Evolutionary conservation across 768 basidiomycete genomes (phyloP).

Genomic region (Neoboletus magnificus): DNA sequence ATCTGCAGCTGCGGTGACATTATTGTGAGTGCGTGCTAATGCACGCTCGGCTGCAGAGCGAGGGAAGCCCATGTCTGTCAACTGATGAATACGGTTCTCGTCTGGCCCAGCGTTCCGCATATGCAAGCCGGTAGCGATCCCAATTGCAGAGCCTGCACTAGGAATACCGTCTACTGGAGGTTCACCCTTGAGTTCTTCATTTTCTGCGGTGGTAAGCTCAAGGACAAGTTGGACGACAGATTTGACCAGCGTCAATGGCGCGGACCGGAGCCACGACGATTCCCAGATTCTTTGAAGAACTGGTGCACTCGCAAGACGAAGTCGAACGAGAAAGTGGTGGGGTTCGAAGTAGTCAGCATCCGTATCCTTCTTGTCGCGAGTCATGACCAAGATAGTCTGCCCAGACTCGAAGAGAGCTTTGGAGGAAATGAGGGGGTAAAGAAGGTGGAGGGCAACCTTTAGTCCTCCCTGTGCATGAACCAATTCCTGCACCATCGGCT

Average conservation of each 20-base stretch:
- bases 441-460: constrained; percentile 75
- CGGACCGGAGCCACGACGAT: constrained; percentile 73
- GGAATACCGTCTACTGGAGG: constrained; percentile 35
- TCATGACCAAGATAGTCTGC: constrained; percentile 70
- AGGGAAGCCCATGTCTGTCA: constrained; percentile 97
- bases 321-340: constrained; percentile 79
- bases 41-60: constrained; percentile 85
- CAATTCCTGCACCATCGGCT: constrained; percentile 58
- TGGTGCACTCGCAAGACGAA: constrained; percentile 70
- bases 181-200: constrained; percentile 63
- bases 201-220: constrained; percentile 77
- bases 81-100: constrained; percentile 73
- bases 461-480: constrained; percentile 76
- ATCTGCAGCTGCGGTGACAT: constrained; percentile 86
- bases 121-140: constrained; percentile 32
- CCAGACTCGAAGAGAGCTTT: constrained; percentile 82
- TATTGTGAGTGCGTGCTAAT: constrained; percentile 80
- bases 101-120: constrained; percentile 52
- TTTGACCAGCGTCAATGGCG: constrained; percentile 72
- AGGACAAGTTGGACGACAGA: constrained; percentile 75
- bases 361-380: constrained; percentile 75
- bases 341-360: constrained; percentile 82
- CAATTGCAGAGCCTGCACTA: constrained; percentile 29
- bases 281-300: constrained; percentile 73
- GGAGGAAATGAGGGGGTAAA: constrained; percentile 73